Percentiles rank a stretch among this genome's conserved stretches.
phyloP scores from a whole-genome alignment of 768 basidiomycete species.

The Plicaturopsis crispa region DNA sequence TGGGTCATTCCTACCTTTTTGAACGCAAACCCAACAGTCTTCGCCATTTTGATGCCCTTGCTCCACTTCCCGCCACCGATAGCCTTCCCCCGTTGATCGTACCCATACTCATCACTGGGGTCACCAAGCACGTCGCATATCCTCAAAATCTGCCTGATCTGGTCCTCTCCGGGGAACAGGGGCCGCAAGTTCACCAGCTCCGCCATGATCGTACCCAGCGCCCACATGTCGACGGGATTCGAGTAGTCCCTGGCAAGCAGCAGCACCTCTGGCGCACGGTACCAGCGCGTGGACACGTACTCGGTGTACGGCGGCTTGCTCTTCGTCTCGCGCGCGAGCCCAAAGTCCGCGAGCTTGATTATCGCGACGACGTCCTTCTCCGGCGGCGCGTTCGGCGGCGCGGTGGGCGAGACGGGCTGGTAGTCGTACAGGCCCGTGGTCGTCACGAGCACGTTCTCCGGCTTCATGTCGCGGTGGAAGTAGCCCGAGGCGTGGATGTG shows the following conservation, averaged over 20 bases:
- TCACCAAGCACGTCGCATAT: slow-evolving; percentile 95
- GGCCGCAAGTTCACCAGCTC: slow-evolving; percentile 94
- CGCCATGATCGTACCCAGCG: slow-evolving; percentile 95
- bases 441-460: slow-evolving; percentile 97
- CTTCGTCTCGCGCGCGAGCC: slow-evolving; percentile 84
- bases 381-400: slow-evolving; percentile 52
- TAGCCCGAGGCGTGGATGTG: slow-evolving; percentile 92
- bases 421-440: slow-evolving; percentile 96
- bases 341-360: slow-evolving; percentile 98
- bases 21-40: slow-evolving; percentile 79
- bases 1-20: slow-evolving; percentile 58
- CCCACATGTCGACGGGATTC: slow-evolving; percentile 99
- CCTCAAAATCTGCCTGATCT: slow-evolving; percentile 85
- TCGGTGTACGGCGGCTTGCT: slow-evolving; percentile 95
- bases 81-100: slow-evolving; percentile 57
- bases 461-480: slow-evolving; percentile 99
- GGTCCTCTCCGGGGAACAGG: slow-evolving; percentile 89
- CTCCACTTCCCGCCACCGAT: slow-evolving; percentile 88
- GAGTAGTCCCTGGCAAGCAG: slow-evolving; percentile 90
- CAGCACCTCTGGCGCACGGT: slow-evolving; percentile 95
- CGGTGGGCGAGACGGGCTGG: slow-evolving; percentile 64
- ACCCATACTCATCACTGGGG: slow-evolving; percentile 76
- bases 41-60: slow-evolving; percentile 81
- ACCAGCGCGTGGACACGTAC: slow-evolving; percentile 99
- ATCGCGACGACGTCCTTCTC: slow-evolving; percentile 96